Evolutionary conservation across 257 asterid species (phyloP), one percentile per base, ranked within the genome.

Genomic region (Solanum sitiens): DNA sequence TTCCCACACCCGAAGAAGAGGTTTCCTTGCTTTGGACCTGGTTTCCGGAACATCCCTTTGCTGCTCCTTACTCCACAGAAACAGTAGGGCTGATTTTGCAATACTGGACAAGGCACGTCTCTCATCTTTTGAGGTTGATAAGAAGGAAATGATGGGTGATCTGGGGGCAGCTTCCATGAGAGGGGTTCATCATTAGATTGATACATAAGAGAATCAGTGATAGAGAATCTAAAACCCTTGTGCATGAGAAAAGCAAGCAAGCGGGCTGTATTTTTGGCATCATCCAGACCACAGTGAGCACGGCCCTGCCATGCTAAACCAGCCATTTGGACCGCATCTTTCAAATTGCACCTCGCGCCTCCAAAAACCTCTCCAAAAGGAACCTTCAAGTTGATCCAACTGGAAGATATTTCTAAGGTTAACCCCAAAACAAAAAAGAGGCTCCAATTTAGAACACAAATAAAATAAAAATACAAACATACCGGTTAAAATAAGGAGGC

Each of bases 261-360:
- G 63, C 94, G 94, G 75, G 99, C 99, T 4, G 99, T 95, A 93
- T 96, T 96, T 83, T 90, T 96, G 45, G 99, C 99, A 87, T 96
- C 98, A 90, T 96, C 99, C 53, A 95, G 91, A 73, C 99, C 99
- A 88, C 98, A 96, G 86, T 96, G 99, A 39, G 99, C 93, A 53
- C 98, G 98, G 9, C 98, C 99, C 92, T 93, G 95, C 99, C 99
- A 96, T 37, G 90, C 83, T 61, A 96, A 91, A 84, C 99, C 98
- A 42, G 98, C 95, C 87, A 90, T 92, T 92, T 96, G 94, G 23
- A 96, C 98, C 3, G 98, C 99, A 89, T 95, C 93, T 89, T 95
- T 95, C 88, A 96, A 88, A 89, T 92, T 94, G 96, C 99, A 96
- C 87, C 94, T 91, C 25, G 68, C 92, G 13, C 93, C 94, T 30